Evolutionary conservation across 2,329 filamentous ascomycete genomes (phyloP).

Genomic region (Emmonsia crescens): DNA sequence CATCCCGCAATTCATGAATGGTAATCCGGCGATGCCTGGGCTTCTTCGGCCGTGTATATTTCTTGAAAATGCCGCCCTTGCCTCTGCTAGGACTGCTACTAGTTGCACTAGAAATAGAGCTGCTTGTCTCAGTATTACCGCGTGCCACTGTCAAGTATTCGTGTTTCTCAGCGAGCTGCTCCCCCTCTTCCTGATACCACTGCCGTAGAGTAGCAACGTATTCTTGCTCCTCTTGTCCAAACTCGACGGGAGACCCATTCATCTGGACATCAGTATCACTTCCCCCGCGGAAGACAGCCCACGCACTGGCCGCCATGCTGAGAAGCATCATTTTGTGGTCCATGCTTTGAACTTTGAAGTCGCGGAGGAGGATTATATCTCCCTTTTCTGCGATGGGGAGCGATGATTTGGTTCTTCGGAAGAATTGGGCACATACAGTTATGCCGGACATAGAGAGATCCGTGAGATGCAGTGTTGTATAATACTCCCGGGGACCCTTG

Average conservation of each 20-base stretch:
- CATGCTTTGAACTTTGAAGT: slow-evolving; percentile 35
- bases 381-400: slow-evolving; percentile 31
- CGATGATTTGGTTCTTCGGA: slow-evolving; percentile 28
- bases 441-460: slow-evolving; percentile 35
- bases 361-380: slow-evolving; percentile 34
- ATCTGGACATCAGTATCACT: slow-evolving; percentile 20
- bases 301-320: slow-evolving; percentile 34
- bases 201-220: slow-evolving; percentile 26
- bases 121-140: slow-evolving; percentile 14
- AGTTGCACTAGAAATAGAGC: slow-evolving; percentile 10
- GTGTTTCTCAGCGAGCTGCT: slow-evolving; percentile 25
- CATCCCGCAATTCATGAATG: slow-evolving; percentile 34
- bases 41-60: slow-evolving; percentile 4
- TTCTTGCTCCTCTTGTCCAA: slow-evolving; percentile 26
- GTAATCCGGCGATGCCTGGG: slow-evolving; percentile 26
- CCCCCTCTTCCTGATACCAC: slow-evolving; percentile 33
- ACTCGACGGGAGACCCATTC: slow-evolving; percentile 32
- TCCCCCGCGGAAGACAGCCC: slow-evolving; percentile 33
- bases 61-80: slow-evolving; percentile 8
- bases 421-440: slow-evolving; percentile 31
- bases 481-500: slow-evolving; percentile 31
- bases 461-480: slow-evolving; percentile 32
- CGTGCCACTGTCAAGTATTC: slow-evolving; percentile 12
- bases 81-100: slow-evolving; percentile 19
- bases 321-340: slow-evolving; percentile 31